Evolutionary conservation across 495 filamentous ascomycete genomes (phyloP).

Genomic region (Tetracladium marchalianum): DNA sequence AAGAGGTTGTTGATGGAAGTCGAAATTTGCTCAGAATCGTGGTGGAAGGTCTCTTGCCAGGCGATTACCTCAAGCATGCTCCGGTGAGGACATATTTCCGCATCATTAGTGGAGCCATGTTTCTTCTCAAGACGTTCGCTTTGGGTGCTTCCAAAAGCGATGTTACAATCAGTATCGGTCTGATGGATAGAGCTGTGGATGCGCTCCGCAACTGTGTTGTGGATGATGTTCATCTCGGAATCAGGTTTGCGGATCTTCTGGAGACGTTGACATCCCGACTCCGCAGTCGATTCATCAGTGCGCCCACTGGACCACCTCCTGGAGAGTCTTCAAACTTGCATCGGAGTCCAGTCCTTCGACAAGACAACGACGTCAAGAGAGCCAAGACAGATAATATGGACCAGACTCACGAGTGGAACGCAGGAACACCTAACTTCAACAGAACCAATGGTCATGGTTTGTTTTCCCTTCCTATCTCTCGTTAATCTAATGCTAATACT

Average conservation of each 20-base stretch:
- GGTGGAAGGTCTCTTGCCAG: constrained; percentile 71
- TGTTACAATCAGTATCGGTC: constrained; percentile 65
- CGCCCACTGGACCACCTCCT: constrained; percentile 24
- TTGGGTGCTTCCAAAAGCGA: constrained; percentile 85
- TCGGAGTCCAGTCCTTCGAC: constrained; percentile 12
- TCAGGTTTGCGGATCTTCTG: constrained; percentile 85
- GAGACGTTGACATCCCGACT: constrained; percentile 69
- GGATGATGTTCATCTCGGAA: constrained; percentile 93
- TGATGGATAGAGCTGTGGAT: constrained; percentile 72
- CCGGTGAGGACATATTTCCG: constrained; percentile 92
- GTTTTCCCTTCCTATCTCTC: not conserved
- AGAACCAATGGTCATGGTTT: constrained; percentile 10
- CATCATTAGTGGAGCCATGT: constrained; percentile 90
- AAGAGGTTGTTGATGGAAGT: constrained; percentile 79
- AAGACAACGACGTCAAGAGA: constrained; percentile 13
- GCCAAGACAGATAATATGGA: constrained; percentile 11
- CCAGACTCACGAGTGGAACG: constrained; percentile 18
- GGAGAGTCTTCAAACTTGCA: constrained; percentile 4
- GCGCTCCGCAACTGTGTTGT: constrained; percentile 79
- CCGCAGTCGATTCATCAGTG: constrained; percentile 62
- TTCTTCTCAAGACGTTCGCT: constrained; percentile 87
- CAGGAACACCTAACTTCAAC: constrained; percentile 15
- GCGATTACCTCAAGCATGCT: constrained; percentile 79
- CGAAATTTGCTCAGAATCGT: constrained; percentile 76
- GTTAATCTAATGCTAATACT: not conserved